Percentiles rank a stretch among this genome's conserved stretches.
Conservation (phyloP, 768 basidiomycete species). For the Serpula lacrymans region DNA sequence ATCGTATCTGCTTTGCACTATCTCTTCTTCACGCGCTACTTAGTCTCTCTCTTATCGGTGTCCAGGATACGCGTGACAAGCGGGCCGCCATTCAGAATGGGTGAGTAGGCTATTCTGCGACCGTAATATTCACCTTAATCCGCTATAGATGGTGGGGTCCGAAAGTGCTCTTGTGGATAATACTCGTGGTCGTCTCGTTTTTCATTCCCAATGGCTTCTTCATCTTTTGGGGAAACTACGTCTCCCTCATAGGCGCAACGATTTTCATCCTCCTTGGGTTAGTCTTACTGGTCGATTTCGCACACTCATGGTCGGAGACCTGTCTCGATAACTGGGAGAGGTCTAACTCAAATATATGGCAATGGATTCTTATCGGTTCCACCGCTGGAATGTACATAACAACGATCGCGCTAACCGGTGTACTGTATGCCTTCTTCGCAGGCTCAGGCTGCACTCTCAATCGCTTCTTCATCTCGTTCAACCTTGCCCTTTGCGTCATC, state of each 20-base stretch:
- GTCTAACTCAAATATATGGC: slow-evolving; percentile 86
- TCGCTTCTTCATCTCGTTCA: slow-evolving; percentile 96
- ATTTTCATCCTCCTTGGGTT: slow-evolving; percentile 96
- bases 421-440: slow-evolving; percentile 92
- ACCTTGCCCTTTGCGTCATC: slow-evolving; percentile 75
- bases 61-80: slow-evolving; percentile 87
- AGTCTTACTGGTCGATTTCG: slow-evolving; percentile 96
- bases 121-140: slow-evolving; percentile 6
- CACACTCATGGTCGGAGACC: slow-evolving; percentile 97
- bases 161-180: slow-evolving; percentile 85
- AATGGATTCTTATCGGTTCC: slow-evolving; percentile 91
- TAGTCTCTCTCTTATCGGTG: slow-evolving; percentile 75
- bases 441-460: slow-evolving; percentile 85
- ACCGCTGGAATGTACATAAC: slow-evolving; percentile 86
- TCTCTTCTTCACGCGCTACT: slow-evolving; percentile 85
- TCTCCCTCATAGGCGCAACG: slow-evolving; percentile 87
- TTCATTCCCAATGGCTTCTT: slow-evolving; percentile 97
- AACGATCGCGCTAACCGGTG: slow-evolving; percentile 78
- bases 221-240: slow-evolving; percentile 96
- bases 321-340: slow-evolving; percentile 96
- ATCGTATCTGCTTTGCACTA: slow-evolving; percentile 95
- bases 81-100: slow-evolving; percentile 97
- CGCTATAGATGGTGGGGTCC: slow-evolving; percentile 93
- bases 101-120: slow-evolving; percentile 40
- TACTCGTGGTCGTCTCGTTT: slow-evolving; percentile 80